Percentiles rank a stretch among this genome's conserved stretches.
Evolutionary conservation across 2,329 filamentous ascomycete genomes (phyloP).

Genomic region (Alternaria ethzedia): DNA sequence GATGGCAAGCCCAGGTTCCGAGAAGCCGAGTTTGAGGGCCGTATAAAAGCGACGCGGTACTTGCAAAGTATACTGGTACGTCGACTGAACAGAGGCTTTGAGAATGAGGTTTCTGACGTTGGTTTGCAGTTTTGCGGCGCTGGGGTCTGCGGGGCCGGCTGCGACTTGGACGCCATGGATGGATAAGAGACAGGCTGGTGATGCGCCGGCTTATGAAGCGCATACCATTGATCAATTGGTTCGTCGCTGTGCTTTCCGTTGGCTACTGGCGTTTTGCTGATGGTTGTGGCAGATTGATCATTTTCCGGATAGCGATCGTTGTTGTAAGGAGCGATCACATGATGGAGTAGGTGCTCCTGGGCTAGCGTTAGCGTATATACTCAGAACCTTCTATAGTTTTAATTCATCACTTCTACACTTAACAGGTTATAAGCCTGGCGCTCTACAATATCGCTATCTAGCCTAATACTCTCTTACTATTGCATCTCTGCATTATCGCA

Average conservation of each 20-base stretch:
- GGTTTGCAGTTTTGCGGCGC: slow-evolving; percentile 8
- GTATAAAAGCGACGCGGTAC: slow-evolving; percentile 2
- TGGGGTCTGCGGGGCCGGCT: slow-evolving; percentile 9
- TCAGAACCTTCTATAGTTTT: too few relatives aligned
- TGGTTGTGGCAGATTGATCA: slow-evolving; percentile 51
- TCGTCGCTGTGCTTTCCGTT: not conserved
- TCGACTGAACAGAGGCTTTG: not conserved
- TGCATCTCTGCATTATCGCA: too few relatives aligned
- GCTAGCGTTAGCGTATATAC: too few relatives aligned
- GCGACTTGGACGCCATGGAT: slow-evolving; percentile 1
- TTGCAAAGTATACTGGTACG: not conserved
- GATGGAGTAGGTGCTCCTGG: too few relatives aligned
- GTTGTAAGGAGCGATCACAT: too few relatives aligned
- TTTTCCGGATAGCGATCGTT: slow-evolving; percentile 51
- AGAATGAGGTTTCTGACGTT: slow-evolving; percentile 16
- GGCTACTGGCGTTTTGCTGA: not conserved
- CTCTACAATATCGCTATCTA: too few relatives aligned
- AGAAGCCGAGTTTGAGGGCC: not conserved
- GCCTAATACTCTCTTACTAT: too few relatives aligned
- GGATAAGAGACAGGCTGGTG: slow-evolving; percentile 19
- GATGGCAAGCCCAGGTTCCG: not conserved
- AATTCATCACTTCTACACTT: too few relatives aligned
- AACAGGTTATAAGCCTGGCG: too few relatives aligned
- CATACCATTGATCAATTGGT: slow-evolving; percentile 36
- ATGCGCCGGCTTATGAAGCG: slow-evolving; percentile 23